Evolutionary conservation across 495 filamentous ascomycete genomes (phyloP), one percentile per base, ranked within the genome.

Genomic region (Letharia lupina): DNA sequence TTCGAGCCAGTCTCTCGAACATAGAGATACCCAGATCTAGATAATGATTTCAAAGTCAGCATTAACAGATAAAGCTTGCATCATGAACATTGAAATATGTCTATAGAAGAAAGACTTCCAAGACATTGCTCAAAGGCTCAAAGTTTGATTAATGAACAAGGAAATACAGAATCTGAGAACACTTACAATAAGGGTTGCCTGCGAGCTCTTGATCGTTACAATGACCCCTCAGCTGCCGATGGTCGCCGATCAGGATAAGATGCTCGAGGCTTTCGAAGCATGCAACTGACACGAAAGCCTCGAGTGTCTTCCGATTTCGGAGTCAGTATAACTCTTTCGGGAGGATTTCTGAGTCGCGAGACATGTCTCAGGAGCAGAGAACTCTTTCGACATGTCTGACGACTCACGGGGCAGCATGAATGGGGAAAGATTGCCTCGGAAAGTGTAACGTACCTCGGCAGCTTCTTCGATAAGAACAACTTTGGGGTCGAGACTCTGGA

Each of bases 401-500:
- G 23, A 28, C 23, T 28, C 23, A 28, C 23, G 23, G 23, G 23
- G 23, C 23, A 28, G 23, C 23, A 28, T 28, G 23, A 28, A 28
- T 28, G 23, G 23, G 23, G 23, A 28, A 28, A 1, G 23, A 28
- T 28, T 28, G 23, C 23, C 23, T 28, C 23, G 23, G 23, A 28
- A 28, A 28, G 23, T 28, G 23, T 28, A 28, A 28, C 23, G 23
- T 28, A 28, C 23, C 23, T 91, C 87, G 2, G 87, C 89, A 28
- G 89, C 89, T 77, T 91, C 89, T 77, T 93, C 89, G 61, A 92
- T 84, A 20, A 92, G 68, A 2, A 91, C 75, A 6, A 87, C 76
- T 54, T 76, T 83, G 0, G 94, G 92, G 40, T 83, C 78, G 23
- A 96, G 67, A 35, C 84, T 85, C 16, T 89, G 83, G 33, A 98